Evolutionary conservation across 2,329 filamentous ascomycete genomes (phyloP).

Genomic region (Byssoonygena ceratinophila): DNA sequence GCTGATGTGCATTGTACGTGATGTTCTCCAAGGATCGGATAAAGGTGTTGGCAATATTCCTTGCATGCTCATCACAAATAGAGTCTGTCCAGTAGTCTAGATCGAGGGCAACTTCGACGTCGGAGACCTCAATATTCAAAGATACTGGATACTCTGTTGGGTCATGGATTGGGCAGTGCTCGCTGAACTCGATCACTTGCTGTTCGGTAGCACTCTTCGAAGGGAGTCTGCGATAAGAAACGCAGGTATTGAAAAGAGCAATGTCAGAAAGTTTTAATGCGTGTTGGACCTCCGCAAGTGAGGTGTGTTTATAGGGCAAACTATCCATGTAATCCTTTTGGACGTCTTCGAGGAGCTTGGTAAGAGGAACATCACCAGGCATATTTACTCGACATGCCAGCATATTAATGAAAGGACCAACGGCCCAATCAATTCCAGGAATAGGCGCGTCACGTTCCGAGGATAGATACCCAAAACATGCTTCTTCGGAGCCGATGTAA

Average conservation of each 20-base stretch:
- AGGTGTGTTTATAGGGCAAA: constrained; percentile 35
- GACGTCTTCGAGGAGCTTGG: constrained; percentile 32
- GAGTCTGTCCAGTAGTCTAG: constrained; percentile 36
- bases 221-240: constrained; percentile 39
- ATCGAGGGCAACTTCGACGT: constrained; percentile 30
- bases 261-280: constrained; percentile 30
- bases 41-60: constrained; percentile 32
- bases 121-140: constrained; percentile 40
- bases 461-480: constrained; percentile 23
- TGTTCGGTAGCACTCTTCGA: constrained; percentile 20
- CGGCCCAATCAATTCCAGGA: constrained; percentile 16
- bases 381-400: constrained; percentile 17
- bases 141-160: constrained; percentile 42
- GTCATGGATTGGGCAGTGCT: constrained; percentile 35
- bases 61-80: constrained; percentile 32
- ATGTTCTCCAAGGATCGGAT: constrained; percentile 31
- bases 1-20: constrained; percentile 26
- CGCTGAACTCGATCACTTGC: constrained; percentile 29
- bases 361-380: constrained; percentile 24
- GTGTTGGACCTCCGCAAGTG: constrained; percentile 41
- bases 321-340: constrained; percentile 41
- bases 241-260: constrained; percentile 40
- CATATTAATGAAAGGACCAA: constrained; percentile 22
- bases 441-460: constrained; percentile 20
- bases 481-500: constrained; percentile 57